phyloP scores from a whole-genome alignment of 2,329 filamentous ascomycete genomes.

The Fusarium nisikadoi region DNA sequence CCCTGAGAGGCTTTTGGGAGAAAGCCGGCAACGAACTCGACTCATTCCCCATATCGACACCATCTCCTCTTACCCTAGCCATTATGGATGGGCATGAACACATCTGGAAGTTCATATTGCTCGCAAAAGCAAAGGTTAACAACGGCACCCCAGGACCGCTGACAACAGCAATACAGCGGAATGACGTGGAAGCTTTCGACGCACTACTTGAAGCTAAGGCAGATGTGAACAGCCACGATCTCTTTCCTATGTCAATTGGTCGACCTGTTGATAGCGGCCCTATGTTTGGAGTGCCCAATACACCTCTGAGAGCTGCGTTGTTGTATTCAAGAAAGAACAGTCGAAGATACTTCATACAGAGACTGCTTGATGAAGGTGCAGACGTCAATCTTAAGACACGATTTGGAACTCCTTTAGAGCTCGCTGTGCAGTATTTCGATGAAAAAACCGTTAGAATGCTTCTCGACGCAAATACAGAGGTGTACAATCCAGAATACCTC shows the following conservation, averaged over 20 bases:
- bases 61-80: background rate
- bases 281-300: too few relatives aligned
- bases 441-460: rapidly evolving
- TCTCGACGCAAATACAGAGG: rapidly evolving
- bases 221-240: too few relatives aligned
- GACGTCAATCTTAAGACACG: rapidly evolving
- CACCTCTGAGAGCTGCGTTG: rapidly evolving
- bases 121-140: background rate
- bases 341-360: background rate
- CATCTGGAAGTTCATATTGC: background rate
- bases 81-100: rapidly evolving
- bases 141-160: rapidly evolving
- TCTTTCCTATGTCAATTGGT: too few relatives aligned
- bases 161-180: rapidly evolving
- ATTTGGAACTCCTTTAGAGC: rapidly evolving
- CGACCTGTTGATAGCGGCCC: too few relatives aligned
- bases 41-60: rapidly evolving
- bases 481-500: rapidly evolving
- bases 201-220: rapidly evolving
- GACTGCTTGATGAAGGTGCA: rapidly evolving
- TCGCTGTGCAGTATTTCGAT: rapidly evolving
- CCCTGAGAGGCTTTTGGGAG: rapidly evolving
- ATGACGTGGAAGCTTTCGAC: rapidly evolving
- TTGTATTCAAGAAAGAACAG: rapidly evolving
- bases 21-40: rapidly evolving